These are phyloP conservation scores for Pleurotus djamor DNA, from an alignment of 768 basidiomycete species.

Conservation along the genomic window DNA sequence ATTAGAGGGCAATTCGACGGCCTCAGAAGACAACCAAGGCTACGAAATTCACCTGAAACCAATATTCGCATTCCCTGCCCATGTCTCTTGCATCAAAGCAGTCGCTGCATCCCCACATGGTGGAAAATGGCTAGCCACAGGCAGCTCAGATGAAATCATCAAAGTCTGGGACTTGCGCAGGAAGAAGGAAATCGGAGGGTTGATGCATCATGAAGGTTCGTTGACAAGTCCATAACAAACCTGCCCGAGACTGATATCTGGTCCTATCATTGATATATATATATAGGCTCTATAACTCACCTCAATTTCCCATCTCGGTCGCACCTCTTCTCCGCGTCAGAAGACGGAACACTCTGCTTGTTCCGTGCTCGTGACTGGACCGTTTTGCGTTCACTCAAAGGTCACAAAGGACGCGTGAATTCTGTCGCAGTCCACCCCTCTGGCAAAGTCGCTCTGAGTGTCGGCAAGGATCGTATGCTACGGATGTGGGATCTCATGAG, in stretches of 20 bases:
- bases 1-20: conserved; percentile 59
- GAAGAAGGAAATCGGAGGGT: conserved; percentile 89
- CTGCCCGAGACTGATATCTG: not conserved
- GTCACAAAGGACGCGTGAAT: conserved; percentile 93
- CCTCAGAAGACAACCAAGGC: conserved; percentile 23
- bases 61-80: conserved; percentile 95
- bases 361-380: conserved; percentile 96
- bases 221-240: conserved; percentile 5
- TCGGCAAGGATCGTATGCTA: conserved; percentile 85
- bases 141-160: conserved; percentile 93
- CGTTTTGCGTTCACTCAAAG: conserved; percentile 82
- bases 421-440: conserved; percentile 89
- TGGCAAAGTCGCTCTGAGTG: conserved; percentile 87
- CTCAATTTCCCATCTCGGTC: conserved; percentile 86
- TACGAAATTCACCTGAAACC: conserved; percentile 57
- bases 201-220: conserved; percentile 93
- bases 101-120: conserved; percentile 86
- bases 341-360: conserved; percentile 87
- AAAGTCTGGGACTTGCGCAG: conserved; percentile 96
- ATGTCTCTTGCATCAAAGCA: conserved; percentile 89
- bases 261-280: conserved; percentile 1
- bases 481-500: conserved; percentile 99
- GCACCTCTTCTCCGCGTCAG: conserved; percentile 88
- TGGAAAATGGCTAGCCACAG: conserved; percentile 95
- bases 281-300: conserved; percentile 85